These are phyloP conservation scores for Jaminaea rosea DNA, from an alignment of 1,284 basidiomycete species.

Conservation along the genomic window DNA sequence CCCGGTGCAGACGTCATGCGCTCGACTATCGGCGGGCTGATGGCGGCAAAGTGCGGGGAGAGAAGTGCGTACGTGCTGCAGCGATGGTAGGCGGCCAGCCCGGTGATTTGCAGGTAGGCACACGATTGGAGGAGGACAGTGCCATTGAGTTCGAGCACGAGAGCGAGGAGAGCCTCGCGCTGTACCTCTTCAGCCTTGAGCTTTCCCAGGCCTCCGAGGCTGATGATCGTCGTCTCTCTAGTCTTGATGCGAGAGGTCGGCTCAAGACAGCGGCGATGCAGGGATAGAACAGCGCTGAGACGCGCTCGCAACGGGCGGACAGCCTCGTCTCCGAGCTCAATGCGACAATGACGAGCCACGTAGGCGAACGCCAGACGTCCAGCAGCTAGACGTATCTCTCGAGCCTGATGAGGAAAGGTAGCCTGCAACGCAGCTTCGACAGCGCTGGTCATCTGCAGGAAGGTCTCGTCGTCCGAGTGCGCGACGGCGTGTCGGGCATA, in stretches of 20 bases:
- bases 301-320: too few species aligned
- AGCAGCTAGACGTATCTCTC: too few species aligned
- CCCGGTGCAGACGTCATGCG: conserved; percentile 30
- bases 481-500: too few species aligned
- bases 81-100: conserved; percentile 26
- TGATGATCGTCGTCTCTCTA: conserved; percentile 21
- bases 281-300: too few species aligned
- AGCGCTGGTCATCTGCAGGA: too few species aligned
- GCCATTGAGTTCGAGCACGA: conserved; percentile 21
- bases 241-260: neutral
- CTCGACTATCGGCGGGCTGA: conserved; percentile 29
- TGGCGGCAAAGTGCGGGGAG: conserved; percentile 24
- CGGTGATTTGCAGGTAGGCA: conserved; percentile 29
- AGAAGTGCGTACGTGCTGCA: conserved; percentile 42
- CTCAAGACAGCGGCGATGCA: neutral
- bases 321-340: neutral
- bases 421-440: too few species aligned
- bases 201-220: conserved; percentile 16
- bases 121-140: conserved; percentile 24
- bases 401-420: too few species aligned
- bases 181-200: conserved; percentile 19
- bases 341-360: neutral
- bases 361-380: too few species aligned
- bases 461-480: too few species aligned
- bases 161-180: conserved; percentile 15